A percentile compares a stretch with the other conserved stretches of the same genome.
Conservation (phyloP, 177 flowering plant genomes). For the Vitis hybrid region DNA sequence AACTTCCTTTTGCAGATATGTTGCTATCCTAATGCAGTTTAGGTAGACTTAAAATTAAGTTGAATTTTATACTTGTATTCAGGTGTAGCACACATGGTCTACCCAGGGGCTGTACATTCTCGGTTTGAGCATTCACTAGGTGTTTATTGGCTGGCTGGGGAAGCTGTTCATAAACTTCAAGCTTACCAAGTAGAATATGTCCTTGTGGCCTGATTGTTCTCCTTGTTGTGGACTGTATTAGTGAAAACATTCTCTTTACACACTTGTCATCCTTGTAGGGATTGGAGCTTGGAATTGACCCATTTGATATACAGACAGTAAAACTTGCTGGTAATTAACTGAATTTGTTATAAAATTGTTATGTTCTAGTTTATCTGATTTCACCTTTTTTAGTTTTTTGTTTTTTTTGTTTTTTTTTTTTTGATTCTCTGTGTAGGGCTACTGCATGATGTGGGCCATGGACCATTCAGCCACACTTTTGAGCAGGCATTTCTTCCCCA, state of each 20-base stretch:
- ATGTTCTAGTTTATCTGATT: background rate
- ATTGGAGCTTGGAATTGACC: slow-evolving; percentile 62
- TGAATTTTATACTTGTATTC: slow-evolving; percentile 15
- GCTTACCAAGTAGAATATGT: slow-evolving; percentile 42
- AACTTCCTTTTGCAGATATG: background rate
- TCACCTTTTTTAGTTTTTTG: background rate
- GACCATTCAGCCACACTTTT: slow-evolving; percentile 81
- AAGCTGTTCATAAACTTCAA: slow-evolving; percentile 49
- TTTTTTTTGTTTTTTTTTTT: background rate
- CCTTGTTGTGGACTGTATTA: slow-evolving; percentile 7
- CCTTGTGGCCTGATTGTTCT: slow-evolving; percentile 5
- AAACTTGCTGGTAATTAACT: slow-evolving; percentile 64
- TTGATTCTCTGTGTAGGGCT: slow-evolving; percentile 41
- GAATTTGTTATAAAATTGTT: background rate
- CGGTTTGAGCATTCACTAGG: slow-evolving; percentile 88
- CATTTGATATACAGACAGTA: slow-evolving; percentile 55
- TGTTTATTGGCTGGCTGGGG: slow-evolving; percentile 69
- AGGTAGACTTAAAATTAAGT: slow-evolving; percentile 1
- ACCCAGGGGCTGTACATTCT: slow-evolving; percentile 82
- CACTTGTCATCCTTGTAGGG: slow-evolving; percentile 40
- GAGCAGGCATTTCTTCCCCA: slow-evolving; percentile 69
- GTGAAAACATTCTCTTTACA: slow-evolving; percentile 2
- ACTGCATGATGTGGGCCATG: slow-evolving; percentile 77
- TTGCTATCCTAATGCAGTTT: background rate
- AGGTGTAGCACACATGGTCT: slow-evolving; percentile 66